A percentile compares a stretch with the other conserved stretches of the same genome.
These are phyloP conservation scores for Saturnispora zaruensis DNA, from an alignment of 805 yeast genomes.

Conservation along the genomic window DNA sequence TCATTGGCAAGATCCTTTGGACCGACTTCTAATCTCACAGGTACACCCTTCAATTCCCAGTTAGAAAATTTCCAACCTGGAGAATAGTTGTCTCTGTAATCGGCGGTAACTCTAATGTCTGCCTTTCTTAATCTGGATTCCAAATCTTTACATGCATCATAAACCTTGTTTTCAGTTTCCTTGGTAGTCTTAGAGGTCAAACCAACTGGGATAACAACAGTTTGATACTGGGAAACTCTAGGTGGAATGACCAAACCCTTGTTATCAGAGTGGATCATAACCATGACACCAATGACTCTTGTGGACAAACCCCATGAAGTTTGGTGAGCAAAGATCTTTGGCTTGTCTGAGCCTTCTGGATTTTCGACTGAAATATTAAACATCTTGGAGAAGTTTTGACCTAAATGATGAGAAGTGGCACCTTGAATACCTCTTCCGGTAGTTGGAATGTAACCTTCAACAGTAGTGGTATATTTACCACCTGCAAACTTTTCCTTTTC, in stretches of 20 bases:
- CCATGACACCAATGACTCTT: conserved; percentile 98
- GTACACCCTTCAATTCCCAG: conserved; percentile 94
- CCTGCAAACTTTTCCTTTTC: conserved; percentile 99
- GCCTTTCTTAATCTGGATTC: conserved; percentile 51
- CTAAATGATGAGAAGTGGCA: conserved; percentile 96
- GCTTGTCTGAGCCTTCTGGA: conserved; percentile 82
- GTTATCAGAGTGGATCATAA: conserved; percentile 97
- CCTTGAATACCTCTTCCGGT: conserved; percentile 99
- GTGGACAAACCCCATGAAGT: conserved; percentile 99
- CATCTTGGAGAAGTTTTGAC: conserved; percentile 98
- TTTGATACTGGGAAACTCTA: conserved; percentile 87
- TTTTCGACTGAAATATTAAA: conserved; percentile 91
- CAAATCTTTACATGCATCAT: conserved; percentile 59
- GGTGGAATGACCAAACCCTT: conserved; percentile 98
- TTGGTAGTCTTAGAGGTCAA: conserved; percentile 77
- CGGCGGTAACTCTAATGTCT: conserved; percentile 73
- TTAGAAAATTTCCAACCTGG: conserved; percentile 99
- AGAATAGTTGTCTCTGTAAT: conserved; percentile 87
- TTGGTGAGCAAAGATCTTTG: conserved; percentile 84
- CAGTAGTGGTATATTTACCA: conserved; percentile 89
- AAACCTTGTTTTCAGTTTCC: conserved; percentile 64
- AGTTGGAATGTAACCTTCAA: conserved; percentile 94
- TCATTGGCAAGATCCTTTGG: conserved; percentile 84
- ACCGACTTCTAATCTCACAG: conserved; percentile 89
- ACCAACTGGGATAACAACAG: conserved; percentile 91